Percentiles rank a stretch among this genome's conserved stretches.
These are phyloP conservation scores for Pisolithus microcarpus DNA, from an alignment of 768 basidiomycete genomes.

Conservation along the genomic window DNA sequence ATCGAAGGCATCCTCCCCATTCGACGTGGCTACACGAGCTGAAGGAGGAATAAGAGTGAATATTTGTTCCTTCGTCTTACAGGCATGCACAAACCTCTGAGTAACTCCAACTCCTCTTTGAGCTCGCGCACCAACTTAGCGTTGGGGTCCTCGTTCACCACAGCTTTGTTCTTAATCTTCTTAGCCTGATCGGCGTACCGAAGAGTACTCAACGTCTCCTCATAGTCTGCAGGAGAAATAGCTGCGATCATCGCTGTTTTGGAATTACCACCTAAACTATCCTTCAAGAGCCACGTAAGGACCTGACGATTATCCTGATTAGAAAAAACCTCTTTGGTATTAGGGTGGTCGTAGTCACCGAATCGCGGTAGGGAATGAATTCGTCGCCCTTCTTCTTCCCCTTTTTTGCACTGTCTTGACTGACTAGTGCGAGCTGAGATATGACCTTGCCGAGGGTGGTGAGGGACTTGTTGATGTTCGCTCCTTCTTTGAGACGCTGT, in stretches of 20 bases:
- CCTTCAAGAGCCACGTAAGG: conserved; percentile 96
- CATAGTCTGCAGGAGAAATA: conserved; percentile 97
- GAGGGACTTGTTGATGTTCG: conserved; percentile 97
- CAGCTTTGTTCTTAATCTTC: conserved; percentile 99
- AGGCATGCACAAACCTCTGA: conserved; percentile 53
- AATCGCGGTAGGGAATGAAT: conserved; percentile 97
- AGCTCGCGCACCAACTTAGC: conserved; percentile 97
- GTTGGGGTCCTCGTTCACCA: conserved; percentile 99
- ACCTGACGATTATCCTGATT: conserved; percentile 44
- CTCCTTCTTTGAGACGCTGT: conserved; percentile 92
- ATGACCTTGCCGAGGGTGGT: conserved; percentile 99
- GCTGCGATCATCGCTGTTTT: conserved; percentile 99
- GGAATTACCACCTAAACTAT: conserved; percentile 93
- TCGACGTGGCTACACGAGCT: conserved; percentile 70
- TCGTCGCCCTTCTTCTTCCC: conserved; percentile 89
- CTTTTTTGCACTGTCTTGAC: conserved; percentile 59
- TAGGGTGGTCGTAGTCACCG: conserved; percentile 42
- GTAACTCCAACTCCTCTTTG: conserved; percentile 94
- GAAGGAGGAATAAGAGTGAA: neutral
- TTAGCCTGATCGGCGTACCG: conserved; percentile 99
- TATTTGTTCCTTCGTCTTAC: neutral
- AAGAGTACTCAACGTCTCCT: conserved; percentile 93
- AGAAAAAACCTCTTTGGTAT: neutral
- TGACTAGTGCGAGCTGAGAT: conserved; percentile 69
- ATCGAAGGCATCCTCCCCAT: conserved; percentile 73